Evolutionary conservation across 2,329 filamentous ascomycete species (phyloP).

Genomic region (Hypoxylon sp.): DNA sequence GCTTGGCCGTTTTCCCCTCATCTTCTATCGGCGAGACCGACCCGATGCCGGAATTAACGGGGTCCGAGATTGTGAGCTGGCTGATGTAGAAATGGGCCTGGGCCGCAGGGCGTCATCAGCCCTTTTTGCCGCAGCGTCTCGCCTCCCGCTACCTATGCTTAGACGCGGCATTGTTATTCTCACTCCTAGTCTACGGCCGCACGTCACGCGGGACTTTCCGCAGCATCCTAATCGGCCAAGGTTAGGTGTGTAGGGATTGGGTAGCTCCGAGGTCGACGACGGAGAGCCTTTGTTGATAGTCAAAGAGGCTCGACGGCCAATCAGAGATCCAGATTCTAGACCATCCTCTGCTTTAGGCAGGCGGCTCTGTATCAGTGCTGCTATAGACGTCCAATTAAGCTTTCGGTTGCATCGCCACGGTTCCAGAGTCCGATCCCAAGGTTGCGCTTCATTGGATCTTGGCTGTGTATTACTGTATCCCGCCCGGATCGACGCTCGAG

Average conservation of each 20-base stretch:
- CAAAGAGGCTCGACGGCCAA: constrained; percentile 7
- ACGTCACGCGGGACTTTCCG: not conserved
- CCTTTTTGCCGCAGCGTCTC: no score
- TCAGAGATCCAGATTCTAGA: constrained; percentile 3
- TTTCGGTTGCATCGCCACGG: constrained; percentile 35
- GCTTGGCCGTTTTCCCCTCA: constrained; percentile 6
- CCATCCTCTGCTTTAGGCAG: constrained; percentile 12
- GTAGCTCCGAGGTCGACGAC: not conserved
- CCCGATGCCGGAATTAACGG: constrained; percentile 11
- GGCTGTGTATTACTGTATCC: constrained; percentile 36
- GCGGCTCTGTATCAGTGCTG: constrained; percentile 26
- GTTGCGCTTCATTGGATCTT: constrained; percentile 27
- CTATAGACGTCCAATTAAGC: constrained; percentile 30
- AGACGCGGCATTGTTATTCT: not conserved
- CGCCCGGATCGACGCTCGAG: constrained; percentile 19
- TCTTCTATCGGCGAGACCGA: constrained; percentile 9
- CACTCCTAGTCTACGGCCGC: not conserved
- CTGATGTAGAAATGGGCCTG: not conserved
- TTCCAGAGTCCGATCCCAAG: constrained; percentile 15
- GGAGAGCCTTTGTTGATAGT: not conserved
- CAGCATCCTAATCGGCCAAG: not conserved
- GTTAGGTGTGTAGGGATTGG: no score
- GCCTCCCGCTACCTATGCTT: not conserved
- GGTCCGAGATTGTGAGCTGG: constrained; percentile 6
- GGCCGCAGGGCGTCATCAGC: constrained; percentile 1